Evolutionary conservation across 2,329 filamentous ascomycete genomes (phyloP), one percentile per base, ranked within the genome.

Genomic region (Botrytis porri): DNA sequence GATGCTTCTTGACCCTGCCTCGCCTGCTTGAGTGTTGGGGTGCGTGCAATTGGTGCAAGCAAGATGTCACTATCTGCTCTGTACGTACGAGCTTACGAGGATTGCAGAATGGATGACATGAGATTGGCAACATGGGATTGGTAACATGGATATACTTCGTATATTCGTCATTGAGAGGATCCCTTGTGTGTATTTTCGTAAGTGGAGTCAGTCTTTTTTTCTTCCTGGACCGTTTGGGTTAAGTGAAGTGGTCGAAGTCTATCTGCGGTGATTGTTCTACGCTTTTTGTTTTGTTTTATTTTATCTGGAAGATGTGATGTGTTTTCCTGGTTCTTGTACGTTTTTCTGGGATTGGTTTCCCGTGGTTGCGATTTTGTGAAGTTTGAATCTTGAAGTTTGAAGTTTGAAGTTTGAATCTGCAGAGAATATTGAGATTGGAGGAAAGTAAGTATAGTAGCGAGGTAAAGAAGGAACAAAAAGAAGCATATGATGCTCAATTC

Each of bases 401-500:
- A 37, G 29, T 69, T 57, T 37, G 63, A 51, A 37, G 29, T 69
- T 57, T 22, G 65, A 32, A 29, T 7, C 25, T 32, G 16, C 20
- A 48, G 10, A 32, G 22, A 20, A 18, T 63, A 14, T 63, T 22
- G 35, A 25, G 22, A 48, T 48, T 35, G 41, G 6, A 48, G n/a
- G 25, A 1, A 25, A 48, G 29, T 20, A n/a, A 64, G 25, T 48
- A 16, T 32, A 51, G 20, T n/a, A 8, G 18, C 22, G 43, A 65
- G 48, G 18, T 8, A 22, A 25, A 48, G 29, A 69, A 14, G 22
- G 20, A 22, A n/a, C n/a, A n/a, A n/a, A 48, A 25, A 45, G 20
- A 35, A 60, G 63, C 20, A 70, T 51, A 70, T 7, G 59, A 64
- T 57, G n/a, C 62, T 20, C n/a, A 29, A 71, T 54, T 71, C 60